These are phyloP conservation scores for Metrosideros polymorpha DNA, from an alignment of 441 rosid genomes.

Conservation along the genomic window DNA sequence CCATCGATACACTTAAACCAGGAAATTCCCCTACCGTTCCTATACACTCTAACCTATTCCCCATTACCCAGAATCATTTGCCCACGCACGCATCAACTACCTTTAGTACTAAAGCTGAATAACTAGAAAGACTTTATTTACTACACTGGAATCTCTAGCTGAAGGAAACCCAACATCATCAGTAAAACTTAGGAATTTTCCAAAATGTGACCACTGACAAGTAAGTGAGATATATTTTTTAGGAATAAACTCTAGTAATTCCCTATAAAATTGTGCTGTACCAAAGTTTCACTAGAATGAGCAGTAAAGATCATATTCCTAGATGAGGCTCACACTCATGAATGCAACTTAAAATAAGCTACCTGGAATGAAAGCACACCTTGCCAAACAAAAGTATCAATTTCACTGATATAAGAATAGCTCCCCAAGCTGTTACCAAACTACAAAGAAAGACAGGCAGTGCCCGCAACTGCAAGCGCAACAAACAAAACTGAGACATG, in stretches of 20 bases:
- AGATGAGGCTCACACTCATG: neutral
- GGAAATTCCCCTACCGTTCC: too few species aligned
- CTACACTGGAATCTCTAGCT: neutral
- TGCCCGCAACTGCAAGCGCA: slow-evolving; percentile 23
- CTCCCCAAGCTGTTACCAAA: slow-evolving; percentile 47
- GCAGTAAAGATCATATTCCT: neutral
- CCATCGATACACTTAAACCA: too few species aligned
- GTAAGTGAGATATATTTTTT: neutral
- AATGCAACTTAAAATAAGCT: neutral
- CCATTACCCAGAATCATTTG: too few species aligned
- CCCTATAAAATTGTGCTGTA: neutral
- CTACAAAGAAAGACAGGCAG: slow-evolving; percentile 58
- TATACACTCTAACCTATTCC: too few species aligned
- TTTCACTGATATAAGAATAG: slow-evolving; percentile 50
- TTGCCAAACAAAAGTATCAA: slow-evolving; percentile 53
- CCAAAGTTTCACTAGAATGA: too few species aligned
- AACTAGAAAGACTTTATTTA: neutral
- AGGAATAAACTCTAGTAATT: neutral
- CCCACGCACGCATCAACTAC: too few species aligned
- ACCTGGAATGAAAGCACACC: slow-evolving; percentile 16
- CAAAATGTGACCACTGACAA: neutral
- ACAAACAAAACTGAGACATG: neutral
- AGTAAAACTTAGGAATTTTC: neutral
- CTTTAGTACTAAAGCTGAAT: neutral
- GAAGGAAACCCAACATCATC: neutral